Evolutionary conservation across 768 basidiomycete species (phyloP).

Genomic region (Tephrocybe sp.): DNA sequence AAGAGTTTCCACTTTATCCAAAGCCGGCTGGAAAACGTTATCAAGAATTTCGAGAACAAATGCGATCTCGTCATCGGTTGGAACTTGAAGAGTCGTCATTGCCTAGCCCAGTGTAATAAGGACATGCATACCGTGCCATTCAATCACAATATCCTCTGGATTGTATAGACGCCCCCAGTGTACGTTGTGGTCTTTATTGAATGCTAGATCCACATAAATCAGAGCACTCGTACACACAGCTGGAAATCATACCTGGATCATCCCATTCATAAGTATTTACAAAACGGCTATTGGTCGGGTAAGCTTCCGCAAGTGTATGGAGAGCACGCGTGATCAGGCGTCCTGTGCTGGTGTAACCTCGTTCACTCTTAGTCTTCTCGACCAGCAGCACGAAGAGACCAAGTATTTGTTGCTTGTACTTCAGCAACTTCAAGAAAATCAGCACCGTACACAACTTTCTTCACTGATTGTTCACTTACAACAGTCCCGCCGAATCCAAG

Average conservation of each 20-base stretch:
- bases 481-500: conserved; percentile 70
- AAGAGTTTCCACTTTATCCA: conserved; percentile 67
- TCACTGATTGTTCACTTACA: conserved; percentile 38
- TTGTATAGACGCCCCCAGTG: conserved; percentile 85
- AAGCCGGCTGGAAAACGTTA: conserved; percentile 59
- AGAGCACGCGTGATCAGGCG: conserved; percentile 75
- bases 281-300: conserved; percentile 76
- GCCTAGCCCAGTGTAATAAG: not conserved
- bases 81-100: conserved; percentile 39
- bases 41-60: conserved; percentile 81
- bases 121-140: conserved; percentile 76
- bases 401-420: conserved; percentile 66
- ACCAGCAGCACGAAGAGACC: conserved; percentile 63
- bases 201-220: conserved; percentile 40
- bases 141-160: conserved; percentile 74
- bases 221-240: conserved; percentile 8
- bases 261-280: conserved; percentile 84
- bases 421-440: conserved; percentile 52
- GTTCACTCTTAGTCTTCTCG: conserved; percentile 83
- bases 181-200: conserved; percentile 58
- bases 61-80: conserved; percentile 67
- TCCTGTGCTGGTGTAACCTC: conserved; percentile 82
- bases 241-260: conserved; percentile 60
- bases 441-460: not conserved
- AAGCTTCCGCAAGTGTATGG: conserved; percentile 72